Evolutionary conservation across 1,139 yeast genomes (phyloP), one percentile per base, ranked within the genome.

Genomic region (Candida sp.): DNA sequence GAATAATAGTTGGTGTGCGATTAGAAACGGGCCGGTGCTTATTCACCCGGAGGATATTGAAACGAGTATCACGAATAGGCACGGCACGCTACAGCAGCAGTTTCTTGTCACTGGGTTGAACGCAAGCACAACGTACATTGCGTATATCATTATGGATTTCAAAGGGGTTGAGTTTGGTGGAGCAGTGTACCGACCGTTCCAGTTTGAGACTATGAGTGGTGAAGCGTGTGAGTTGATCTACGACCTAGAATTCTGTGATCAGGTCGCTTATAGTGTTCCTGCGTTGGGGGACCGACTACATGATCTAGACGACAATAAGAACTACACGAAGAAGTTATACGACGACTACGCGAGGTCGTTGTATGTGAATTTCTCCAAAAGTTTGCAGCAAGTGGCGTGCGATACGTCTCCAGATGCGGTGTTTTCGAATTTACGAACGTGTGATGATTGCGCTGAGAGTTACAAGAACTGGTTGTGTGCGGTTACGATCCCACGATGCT

Each of bases 401-500:
- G 86, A 93, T 61, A 84, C 90, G 0, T 80, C 83, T 8, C 67
- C 73, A n/a, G 93, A 86, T 54, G 80, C 90, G 0, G 64, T 83
- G 5, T 94, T 81, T 68, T 90, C 97, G 1, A 91, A 96, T 12
- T 63, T 92, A 32, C 68, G 83, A 47, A 75, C 86, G 0, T 94
- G 99, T 62, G 78, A 73, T 9, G 86, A 90, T 61, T 94, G 99
- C 66, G 80, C 81, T 1, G 60, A 67, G 3, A 78, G 94, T 1
- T 94, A 94, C 66, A 86, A 84, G 61, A 80, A 87, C 61, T 94
- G 99, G 99, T 76, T 94, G 22, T 94, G 99, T 70, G 81, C 96
- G 0, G 91, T 90, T 4, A 77, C 92, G 0, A 89, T 94, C n/a
- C 98, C 99, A 0, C 73, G 98, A 34, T 94, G 99, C 61, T 77